Base-by-base conservation (phyloP, 1,139 yeast genomes). In the Hemisphaericaspora xylanilytica region DNA sequence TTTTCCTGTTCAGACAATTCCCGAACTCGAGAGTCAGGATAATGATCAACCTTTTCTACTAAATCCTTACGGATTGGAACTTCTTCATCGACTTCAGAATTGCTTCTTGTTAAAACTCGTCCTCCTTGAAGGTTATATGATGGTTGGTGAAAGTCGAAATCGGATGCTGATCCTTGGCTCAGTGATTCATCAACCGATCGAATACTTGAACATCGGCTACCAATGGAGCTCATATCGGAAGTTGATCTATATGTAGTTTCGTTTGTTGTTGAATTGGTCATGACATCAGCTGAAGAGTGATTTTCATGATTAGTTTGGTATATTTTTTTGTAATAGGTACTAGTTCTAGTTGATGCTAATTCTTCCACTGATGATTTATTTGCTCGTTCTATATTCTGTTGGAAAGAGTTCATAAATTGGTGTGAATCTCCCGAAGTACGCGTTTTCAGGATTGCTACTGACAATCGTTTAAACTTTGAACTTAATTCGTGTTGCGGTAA, bases 341-440 rank as follows among this genome's bases (percentile, higher is more conserved):
- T 67, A 30, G 37, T 43, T 14, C 46, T 44, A 14, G 41, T 20
- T 27, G 28, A 11, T n/a, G 26, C 12, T 2, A 7, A 17, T 21
- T 18, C 22, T n/a, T 20, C 22, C 9, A 24, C 11, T 5, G 40
- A 20, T n/a, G 36, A 32, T 28, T 31, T 38, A 35, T 43, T 47
- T 7, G 47, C 47, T 27, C 52, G 39, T 52, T 37, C 61, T 14
- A 55, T 49, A 44, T 70, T 71, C 44, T 66, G 70, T 44, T 66
- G 72, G 49, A 72, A 71, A n/a, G 63, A 53, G 39, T 52, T 60
- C 62, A 70, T 67, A 48, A 72, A 71, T 33, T 61, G 56, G 42
- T 65, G 57, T 2, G 75, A 70, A 41, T 70, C 74, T 12, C 65
- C 65, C 4, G 75, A 65, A 1, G 71, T 59, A 28, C 49, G 52